Conservation (phyloP, 2,329 filamentous ascomycete genomes). For the Celoporthe dispersa region DNA sequence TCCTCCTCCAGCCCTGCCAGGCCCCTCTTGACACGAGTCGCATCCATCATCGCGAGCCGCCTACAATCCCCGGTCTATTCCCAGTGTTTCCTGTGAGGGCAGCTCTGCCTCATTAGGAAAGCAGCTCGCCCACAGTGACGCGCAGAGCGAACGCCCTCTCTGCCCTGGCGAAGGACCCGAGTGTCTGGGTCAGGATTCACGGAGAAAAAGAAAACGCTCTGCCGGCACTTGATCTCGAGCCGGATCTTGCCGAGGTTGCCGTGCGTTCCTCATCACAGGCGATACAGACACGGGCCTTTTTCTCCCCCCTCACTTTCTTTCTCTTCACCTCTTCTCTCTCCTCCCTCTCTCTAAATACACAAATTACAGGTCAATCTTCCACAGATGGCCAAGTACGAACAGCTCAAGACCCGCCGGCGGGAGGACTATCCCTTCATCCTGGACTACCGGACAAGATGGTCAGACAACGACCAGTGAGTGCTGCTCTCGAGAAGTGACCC, state of each 20-base stretch:
- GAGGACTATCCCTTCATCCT: conserved; percentile 78
- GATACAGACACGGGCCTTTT: background rate
- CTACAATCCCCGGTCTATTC: conserved; percentile 28
- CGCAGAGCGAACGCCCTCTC: background rate
- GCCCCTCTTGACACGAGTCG: conserved; percentile 27
- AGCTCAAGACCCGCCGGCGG: conserved; percentile 66
- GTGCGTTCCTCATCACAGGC: background rate
- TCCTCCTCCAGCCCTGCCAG: conserved; percentile 25
- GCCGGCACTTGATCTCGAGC: background rate
- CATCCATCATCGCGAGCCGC: conserved; percentile 19
- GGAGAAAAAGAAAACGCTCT: background rate
- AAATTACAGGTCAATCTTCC: background rate
- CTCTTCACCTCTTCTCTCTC: background rate
- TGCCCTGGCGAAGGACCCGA: conserved; percentile 18
- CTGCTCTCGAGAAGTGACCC: background rate
- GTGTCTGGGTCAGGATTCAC: conserved; percentile 12
- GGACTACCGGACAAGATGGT: conserved; percentile 89
- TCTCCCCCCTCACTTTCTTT: background rate
- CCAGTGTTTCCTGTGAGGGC: conserved; percentile 9
- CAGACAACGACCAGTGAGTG: conserved; percentile 35
- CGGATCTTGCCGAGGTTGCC: background rate
- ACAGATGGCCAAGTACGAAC: conserved; percentile 40
- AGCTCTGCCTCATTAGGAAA: conserved; percentile 22
- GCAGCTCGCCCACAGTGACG: conserved; percentile 26
- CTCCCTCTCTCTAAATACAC: background rate